phyloP scores from a whole-genome alignment of 2,329 filamentous ascomycete genomes.

The Cordyceps cateniannulata region DNA sequence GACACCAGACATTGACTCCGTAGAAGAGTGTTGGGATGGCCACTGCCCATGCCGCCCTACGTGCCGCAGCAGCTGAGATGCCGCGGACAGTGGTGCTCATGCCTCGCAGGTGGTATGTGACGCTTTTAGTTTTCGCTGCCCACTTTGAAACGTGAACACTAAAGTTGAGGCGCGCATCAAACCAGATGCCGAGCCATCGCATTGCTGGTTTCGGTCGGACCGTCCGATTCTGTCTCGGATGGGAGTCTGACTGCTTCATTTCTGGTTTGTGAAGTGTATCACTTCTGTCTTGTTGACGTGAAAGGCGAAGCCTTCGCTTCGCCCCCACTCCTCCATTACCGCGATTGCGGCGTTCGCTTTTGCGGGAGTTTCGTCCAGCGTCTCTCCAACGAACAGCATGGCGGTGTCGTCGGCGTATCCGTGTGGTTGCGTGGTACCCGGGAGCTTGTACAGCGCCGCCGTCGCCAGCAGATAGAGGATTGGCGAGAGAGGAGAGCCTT shows the following conservation, averaged over 20 bases:
- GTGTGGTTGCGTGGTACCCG: conserved; percentile 7
- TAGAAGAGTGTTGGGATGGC: conserved; percentile 12
- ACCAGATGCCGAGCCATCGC: conserved; percentile 18
- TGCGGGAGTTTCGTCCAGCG: conserved; percentile 12
- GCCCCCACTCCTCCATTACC: conserved; percentile 15
- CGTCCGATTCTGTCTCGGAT: conserved; percentile 5
- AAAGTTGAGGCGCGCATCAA: conserved; percentile 16
- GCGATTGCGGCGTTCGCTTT: conserved; percentile 10
- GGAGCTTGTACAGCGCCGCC: too few relatives aligned
- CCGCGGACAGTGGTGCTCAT: conserved; percentile 12
- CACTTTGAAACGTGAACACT: conserved; percentile 15
- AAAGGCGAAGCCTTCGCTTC: conserved; percentile 17
- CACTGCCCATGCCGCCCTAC: conserved; percentile 3
- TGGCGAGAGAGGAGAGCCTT: conserved; percentile 1
- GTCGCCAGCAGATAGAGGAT: conserved; percentile 1
- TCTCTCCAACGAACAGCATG: conserved; percentile 15
- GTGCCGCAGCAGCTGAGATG: conserved; percentile 5
- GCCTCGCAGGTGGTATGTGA: conserved; percentile 11
- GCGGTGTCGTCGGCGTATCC: conserved; percentile 18
- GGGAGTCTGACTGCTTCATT: neutral
- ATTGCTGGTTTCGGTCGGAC: conserved; percentile 12
- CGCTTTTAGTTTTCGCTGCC: conserved; percentile 14
- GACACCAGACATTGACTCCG: conserved; percentile 12
- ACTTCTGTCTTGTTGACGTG: conserved; percentile 18
- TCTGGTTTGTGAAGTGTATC: conserved; percentile 16